Conservation (phyloP, 192 early-diverging fungal genomes). For the Neocallimastix lanati region DNA sequence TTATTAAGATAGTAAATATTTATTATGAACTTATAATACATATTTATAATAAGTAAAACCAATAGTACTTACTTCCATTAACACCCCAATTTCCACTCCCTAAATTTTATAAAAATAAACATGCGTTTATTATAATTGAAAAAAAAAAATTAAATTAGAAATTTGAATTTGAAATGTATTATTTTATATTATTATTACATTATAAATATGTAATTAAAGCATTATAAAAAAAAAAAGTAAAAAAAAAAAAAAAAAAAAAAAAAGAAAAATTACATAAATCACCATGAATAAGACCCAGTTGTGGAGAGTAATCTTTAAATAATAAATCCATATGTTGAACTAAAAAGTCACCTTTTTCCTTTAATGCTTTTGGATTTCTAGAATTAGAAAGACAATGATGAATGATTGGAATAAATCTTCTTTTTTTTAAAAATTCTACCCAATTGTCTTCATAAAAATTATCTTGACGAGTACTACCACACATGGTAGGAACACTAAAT, state of each 20-base stretch:
- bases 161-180: no score
- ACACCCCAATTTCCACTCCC: neutral
- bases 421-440: neutral
- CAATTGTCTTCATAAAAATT: neutral
- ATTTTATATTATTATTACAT: no score
- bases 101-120: neutral
- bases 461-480: neutral
- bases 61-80: neutral
- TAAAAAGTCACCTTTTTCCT: neutral
- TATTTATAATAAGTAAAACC: no score
- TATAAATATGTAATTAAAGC: no score
- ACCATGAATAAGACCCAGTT: neutral
- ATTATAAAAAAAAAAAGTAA: no score
- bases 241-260: no score
- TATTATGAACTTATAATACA: no score
- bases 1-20: no score
- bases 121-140: neutral
- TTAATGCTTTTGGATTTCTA: neutral
- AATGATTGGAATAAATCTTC: neutral
- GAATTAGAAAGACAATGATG: neutral
- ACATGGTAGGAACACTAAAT: neutral
- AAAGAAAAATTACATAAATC: neutral
- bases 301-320: neutral
- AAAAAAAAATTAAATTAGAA: no score
- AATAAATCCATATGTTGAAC: neutral